Conservation (phyloP, 805 yeast species). For the Nakazawaea anatomiae region DNA sequence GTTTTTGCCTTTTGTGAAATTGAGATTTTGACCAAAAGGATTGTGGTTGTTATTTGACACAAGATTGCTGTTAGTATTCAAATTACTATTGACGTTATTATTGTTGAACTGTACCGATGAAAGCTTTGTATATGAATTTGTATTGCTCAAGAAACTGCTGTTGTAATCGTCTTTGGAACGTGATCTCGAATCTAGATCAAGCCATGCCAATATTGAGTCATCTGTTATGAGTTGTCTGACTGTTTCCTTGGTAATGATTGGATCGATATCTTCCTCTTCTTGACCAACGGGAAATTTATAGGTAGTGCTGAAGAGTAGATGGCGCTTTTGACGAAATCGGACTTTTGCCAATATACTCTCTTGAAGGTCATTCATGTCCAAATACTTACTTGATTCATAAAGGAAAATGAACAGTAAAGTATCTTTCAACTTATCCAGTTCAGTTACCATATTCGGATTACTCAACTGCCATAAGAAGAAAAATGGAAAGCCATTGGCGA, state of each 20-base stretch:
- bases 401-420: constrained; percentile 28
- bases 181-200: constrained; percentile 1
- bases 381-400: constrained; percentile 13
- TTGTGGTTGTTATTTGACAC: neutral
- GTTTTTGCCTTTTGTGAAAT: neutral
- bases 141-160: constrained; percentile 3
- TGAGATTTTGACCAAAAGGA: neutral
- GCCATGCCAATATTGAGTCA: constrained; percentile 1
- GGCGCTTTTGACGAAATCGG: neutral
- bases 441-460: constrained; percentile 9
- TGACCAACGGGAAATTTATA: neutral
- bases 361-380: neutral
- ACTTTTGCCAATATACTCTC: neutral
- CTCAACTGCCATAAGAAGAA: constrained; percentile 37
- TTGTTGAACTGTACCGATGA: neutral
- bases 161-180: neutral
- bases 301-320: neutral
- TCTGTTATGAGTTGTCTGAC: neutral
- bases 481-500: constrained; percentile 38
- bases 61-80: neutral
- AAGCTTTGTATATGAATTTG: constrained; percentile 1
- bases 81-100: neutral
- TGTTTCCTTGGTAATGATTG: constrained; percentile 1
- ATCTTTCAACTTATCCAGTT: constrained; percentile 17
- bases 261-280: neutral